Evolutionary conservation across 2,329 filamentous ascomycete genomes (phyloP), one percentile per base, ranked within the genome.

Genomic region (Zymoseptoria brevis): DNA sequence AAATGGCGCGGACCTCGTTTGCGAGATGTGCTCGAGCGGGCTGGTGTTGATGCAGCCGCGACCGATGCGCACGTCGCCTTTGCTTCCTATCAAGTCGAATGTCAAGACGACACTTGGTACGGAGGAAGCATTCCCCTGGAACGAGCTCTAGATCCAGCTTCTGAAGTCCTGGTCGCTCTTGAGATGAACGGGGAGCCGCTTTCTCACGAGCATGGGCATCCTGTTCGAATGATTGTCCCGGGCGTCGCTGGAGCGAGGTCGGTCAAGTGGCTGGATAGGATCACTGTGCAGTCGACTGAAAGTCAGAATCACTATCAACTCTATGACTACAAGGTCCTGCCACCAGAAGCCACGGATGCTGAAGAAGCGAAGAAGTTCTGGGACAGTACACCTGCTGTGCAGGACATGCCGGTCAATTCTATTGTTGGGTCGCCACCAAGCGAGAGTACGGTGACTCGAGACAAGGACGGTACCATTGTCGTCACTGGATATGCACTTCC

Each of bases 181-280:
- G 83, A 87, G 66, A 88, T 88, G 86, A 89, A 88, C 64, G 85
- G 81, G 4, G 74, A 85, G 61, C 77, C 78, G 0, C 73, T 88
- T 0, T 85, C 86, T 0, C 77, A 76, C 8, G 87, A 87, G 57
- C 86, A 88, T 60, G 86, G 86, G 0, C 84, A 77, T 30, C 86
- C 86, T 0, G 73, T 88, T 0, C 78, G 86, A 1, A 75, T 80
- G 0, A 77, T 88, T 0, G 84, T 87, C 0, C 76, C 85, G 8
- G 70, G 70, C 8, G 87, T 87, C 61, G 87, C 88, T 57, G 86
- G 86, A 0, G 86, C 85, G 0, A 71, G 83, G 16, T 82, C 79
- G 57, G 79, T 82, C 58, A 86, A 86, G 69, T 85, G 83, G 83
- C 75, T 86, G 0, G 84, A 84, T 60, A 77, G 79, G 2, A 76